These are phyloP conservation scores for Citrus trifoliata DNA, from an alignment of 345 rosid genomes.

Conservation along the genomic window DNA sequence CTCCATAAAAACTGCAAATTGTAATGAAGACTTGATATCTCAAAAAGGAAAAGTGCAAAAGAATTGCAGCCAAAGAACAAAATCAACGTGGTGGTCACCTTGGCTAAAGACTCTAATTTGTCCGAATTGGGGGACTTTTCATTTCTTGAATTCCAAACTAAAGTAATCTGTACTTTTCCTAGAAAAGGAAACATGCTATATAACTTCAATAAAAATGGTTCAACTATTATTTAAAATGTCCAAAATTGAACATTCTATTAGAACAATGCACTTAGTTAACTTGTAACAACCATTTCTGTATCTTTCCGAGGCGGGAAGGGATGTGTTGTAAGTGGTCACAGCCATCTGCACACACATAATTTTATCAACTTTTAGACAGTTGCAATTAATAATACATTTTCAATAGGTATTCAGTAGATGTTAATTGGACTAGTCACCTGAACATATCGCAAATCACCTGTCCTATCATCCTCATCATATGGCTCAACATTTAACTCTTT, in stretches of 20 bases:
- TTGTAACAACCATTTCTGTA: slow-evolving; percentile 63
- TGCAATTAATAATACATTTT: neutral
- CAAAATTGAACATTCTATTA: slow-evolving; percentile 2
- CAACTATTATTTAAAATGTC: neutral
- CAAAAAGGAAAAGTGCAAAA: neutral
- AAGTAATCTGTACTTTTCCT: slow-evolving; percentile 86
- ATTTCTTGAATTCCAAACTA: slow-evolving; percentile 94
- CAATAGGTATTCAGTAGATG: neutral
- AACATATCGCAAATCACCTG: slow-evolving; percentile 85
- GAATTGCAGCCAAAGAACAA: neutral
- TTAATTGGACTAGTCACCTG: slow-evolving; percentile 48
- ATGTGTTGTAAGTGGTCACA: slow-evolving; percentile 76
- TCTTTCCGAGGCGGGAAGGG: slow-evolving; percentile 76
- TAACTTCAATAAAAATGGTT: slow-evolving; percentile 6
- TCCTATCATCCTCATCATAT: slow-evolving; percentile 76
- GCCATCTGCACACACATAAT: slow-evolving; percentile 69
- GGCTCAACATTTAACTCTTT: slow-evolving; percentile 62
- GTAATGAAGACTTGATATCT: slow-evolving; percentile 6
- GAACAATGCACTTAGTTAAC: slow-evolving; percentile 13
- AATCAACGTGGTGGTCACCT: slow-evolving; percentile 33
- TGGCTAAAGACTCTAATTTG: slow-evolving; percentile 70
- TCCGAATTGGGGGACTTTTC: slow-evolving; percentile 65
- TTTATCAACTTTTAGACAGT: slow-evolving; percentile 9
- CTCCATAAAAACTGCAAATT: slow-evolving; percentile 77
- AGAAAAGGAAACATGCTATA: slow-evolving; percentile 19